These are phyloP conservation scores for Bondarzewia mesenterica DNA, from an alignment of 1,284 basidiomycete genomes.

Conservation along the genomic window DNA sequence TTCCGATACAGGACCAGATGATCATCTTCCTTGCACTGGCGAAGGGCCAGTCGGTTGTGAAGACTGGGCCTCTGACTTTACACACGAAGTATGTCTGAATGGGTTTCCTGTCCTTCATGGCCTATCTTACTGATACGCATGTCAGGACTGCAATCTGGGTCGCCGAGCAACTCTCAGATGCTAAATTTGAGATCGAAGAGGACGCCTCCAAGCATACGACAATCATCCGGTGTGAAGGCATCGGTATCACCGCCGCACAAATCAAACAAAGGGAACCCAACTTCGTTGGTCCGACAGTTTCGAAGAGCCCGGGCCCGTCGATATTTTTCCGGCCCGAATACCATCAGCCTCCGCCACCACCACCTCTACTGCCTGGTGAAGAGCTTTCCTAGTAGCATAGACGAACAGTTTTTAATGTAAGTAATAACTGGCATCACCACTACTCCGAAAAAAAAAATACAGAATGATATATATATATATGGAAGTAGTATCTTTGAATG, in stretches of 20 bases:
- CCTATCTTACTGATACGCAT: slow-evolving; percentile 5
- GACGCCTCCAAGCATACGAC: slow-evolving; percentile 23
- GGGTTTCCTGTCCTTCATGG: background rate
- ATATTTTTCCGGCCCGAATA: no score
- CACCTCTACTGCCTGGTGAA: no score
- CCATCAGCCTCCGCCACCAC: no score
- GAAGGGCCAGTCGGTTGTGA: slow-evolving; percentile 48
- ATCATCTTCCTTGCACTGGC: slow-evolving; percentile 69
- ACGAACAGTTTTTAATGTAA: no score
- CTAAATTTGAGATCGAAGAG: slow-evolving; percentile 46
- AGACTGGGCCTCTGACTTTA: slow-evolving; percentile 46
- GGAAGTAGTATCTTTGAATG: no score
- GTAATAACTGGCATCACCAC: no score
- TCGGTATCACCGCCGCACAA: slow-evolving; percentile 33
- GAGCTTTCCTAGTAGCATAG: no score
- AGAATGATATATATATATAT: no score
- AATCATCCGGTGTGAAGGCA: slow-evolving; percentile 46
- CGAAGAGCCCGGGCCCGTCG: no score
- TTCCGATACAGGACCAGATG: slow-evolving; percentile 59
- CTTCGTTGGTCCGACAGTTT: no score
- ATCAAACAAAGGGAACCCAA: background rate
- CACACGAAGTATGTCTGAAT: slow-evolving; percentile 55
- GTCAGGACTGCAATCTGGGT: slow-evolving; percentile 66
- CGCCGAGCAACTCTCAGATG: slow-evolving; percentile 54
- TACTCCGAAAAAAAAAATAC: no score